Percentiles rank a stretch among this genome's conserved stretches.
These are phyloP conservation scores for Colletotrichum sp. DNA, from an alignment of 2,329 filamentous ascomycete species.

Conservation along the genomic window DNA sequence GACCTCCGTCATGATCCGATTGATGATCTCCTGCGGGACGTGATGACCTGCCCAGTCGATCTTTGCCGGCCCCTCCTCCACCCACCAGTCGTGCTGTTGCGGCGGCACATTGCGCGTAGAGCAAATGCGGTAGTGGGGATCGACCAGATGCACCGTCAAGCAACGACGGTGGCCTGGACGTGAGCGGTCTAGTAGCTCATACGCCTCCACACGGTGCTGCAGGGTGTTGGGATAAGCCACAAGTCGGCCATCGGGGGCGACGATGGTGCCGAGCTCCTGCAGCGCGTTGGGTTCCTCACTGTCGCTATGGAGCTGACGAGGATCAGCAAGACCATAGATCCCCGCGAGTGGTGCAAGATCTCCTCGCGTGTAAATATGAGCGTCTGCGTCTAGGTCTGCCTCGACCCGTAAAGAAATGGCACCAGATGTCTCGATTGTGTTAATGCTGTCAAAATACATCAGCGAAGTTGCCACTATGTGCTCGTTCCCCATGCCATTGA, in stretches of 20 bases:
- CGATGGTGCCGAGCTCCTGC: not conserved
- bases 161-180: not conserved
- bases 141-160: not conserved
- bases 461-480: not conserved
- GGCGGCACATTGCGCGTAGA: not conserved
- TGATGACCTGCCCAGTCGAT: not conserved
- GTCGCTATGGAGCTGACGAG: not conserved
- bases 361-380: not conserved
- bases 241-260: not conserved
- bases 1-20: not conserved
- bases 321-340: not conserved
- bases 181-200: not conserved
- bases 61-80: not conserved
- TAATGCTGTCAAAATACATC: not conserved
- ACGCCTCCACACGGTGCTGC: not conserved
- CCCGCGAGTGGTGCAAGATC: not conserved
- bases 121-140: not conserved
- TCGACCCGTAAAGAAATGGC: not conserved
- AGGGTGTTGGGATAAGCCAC: not conserved
- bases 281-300: not conserved
- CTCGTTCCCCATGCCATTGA: not conserved
- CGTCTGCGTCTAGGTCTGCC: not conserved
- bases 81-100: not conserved
- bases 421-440: not conserved
- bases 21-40: not conserved